A percentile compares a stretch with the other conserved stretches of the same genome.
These are phyloP conservation scores for Ustilago bromivora DNA, from an alignment of 1,284 basidiomycete genomes.

Conservation along the genomic window DNA sequence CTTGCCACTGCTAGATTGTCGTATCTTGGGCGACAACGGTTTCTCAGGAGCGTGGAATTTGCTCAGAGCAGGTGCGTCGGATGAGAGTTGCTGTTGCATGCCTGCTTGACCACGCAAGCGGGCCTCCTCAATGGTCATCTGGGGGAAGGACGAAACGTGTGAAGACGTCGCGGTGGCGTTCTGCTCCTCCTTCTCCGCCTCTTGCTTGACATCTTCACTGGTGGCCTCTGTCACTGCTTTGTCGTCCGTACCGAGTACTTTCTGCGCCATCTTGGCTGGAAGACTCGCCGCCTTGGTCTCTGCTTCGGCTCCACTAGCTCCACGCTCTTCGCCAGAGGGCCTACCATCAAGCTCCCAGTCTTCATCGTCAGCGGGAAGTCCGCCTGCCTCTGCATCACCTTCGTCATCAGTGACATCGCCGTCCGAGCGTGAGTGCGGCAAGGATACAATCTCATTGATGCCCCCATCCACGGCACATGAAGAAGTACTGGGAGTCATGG, in stretches of 20 bases:
- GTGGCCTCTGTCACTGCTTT: slow-evolving; percentile 37
- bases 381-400: slow-evolving; percentile 27
- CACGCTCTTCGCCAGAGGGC: slow-evolving; percentile 30
- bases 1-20: slow-evolving; percentile 48
- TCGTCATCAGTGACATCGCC: slow-evolving; percentile 43
- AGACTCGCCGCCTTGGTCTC: slow-evolving; percentile 25
- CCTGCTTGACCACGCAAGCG: slow-evolving; percentile 53
- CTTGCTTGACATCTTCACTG: slow-evolving; percentile 20
- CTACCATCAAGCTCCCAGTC: slow-evolving; percentile 52
- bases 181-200: slow-evolving; percentile 19
- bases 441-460: slow-evolving; percentile 43
- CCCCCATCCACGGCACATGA: slow-evolving; percentile 36
- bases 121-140: slow-evolving; percentile 61
- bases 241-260: slow-evolving; percentile 43
- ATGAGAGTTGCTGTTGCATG: slow-evolving; percentile 57
- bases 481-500: slow-evolving; percentile 28
- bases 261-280: slow-evolving; percentile 30
- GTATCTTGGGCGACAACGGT: slow-evolving; percentile 56
- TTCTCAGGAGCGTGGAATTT: slow-evolving; percentile 58
- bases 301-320: slow-evolving; percentile 15
- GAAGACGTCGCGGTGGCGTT: slow-evolving; percentile 4
- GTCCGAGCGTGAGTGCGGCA: slow-evolving; percentile 37
- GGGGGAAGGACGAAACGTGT: slow-evolving; percentile 34
- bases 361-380: slow-evolving; percentile 37
- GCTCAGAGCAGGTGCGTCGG: slow-evolving; percentile 50